Base-by-base conservation (phyloP, 208 protist genomes). In the Trypanosoma platydactyli region DNA sequence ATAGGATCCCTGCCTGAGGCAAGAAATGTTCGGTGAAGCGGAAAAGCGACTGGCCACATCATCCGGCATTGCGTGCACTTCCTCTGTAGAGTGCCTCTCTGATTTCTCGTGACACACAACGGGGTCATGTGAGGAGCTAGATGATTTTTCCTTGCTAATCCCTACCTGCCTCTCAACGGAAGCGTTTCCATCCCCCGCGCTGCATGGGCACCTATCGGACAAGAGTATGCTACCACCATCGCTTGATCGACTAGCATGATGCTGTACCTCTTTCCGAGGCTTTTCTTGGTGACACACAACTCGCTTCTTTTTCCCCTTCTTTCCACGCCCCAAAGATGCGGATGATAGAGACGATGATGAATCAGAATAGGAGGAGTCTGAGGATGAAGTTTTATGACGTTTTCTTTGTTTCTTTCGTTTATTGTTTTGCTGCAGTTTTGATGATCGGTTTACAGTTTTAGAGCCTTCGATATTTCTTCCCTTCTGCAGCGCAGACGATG, bases 281-380 rank as follows among this genome's bases (percentile, higher is more conserved):
- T 16, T 41, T 2, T 56, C 16, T 38, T 30, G n/a, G 6, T 15
- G 18, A 7, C 9, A 1, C 6, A 40, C 2, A 9, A 3, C 46
- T 25, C 22, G 18, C 12, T 29, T 24, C 50, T 55, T 30, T 35
- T 55, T 30, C 20, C 4, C 18, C 29, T 58, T 42, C n/a, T 45
- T n/a, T 4, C 35, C 1, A 6, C 1, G 9, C 50, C 35, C 25
- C 25, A 35, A 5, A n/a, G 22, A 12, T 22, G 22, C 1, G 3
- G 13, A 29, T n/a, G 64, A 51, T 33, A 24, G 41, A 15, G 33
- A 68, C 5, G 27, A 55, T 49, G 62, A 68, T 40, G 49, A 41
- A 25, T 46, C 41, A 20, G 62, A 3, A 38, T 12, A 48, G 29
- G 49, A 68, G 9, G 49, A 58, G 24, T 52, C 44, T 2, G 55